phyloP scores from a whole-genome alignment of 129 eudicot species.

The Cynara cardunculus region DNA sequence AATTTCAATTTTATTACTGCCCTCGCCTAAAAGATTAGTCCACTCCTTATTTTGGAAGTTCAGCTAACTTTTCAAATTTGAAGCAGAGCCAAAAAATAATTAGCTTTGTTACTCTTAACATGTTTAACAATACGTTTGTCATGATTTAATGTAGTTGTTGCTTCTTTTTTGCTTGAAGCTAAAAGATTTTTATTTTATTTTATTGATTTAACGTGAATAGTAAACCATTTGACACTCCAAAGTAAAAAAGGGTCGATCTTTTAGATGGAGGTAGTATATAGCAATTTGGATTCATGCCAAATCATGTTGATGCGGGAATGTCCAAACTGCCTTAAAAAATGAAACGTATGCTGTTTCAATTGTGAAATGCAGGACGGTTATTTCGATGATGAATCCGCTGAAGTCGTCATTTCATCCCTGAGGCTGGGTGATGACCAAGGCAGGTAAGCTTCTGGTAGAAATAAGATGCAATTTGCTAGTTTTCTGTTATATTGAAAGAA shows the following conservation, averaged over 20 bases:
- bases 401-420: constrained; percentile 91
- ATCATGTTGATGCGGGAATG: not conserved
- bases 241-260: not conserved
- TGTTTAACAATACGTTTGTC: not conserved
- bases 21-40: not conserved
- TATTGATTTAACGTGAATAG: not conserved
- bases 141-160: not conserved
- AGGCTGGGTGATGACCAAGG: constrained; percentile 95
- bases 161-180: not conserved
- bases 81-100: not conserved
- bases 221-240: not conserved
- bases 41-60: not conserved
- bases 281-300: not conserved
- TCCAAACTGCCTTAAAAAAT: not conserved
- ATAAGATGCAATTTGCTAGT: not conserved
- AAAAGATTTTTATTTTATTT: not conserved
- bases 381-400: constrained; percentile 92
- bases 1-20: not conserved
- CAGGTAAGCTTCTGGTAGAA: constrained; percentile 47
- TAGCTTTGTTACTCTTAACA: not conserved
- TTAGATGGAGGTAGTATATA: not conserved
- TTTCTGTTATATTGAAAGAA: not conserved
- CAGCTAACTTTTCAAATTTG: not conserved
- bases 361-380: constrained; percentile 61
- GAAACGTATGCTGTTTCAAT: constrained; percentile 3